phyloP scores from a whole-genome alignment of 306 rosid species.

The Corylus avellana region DNA sequence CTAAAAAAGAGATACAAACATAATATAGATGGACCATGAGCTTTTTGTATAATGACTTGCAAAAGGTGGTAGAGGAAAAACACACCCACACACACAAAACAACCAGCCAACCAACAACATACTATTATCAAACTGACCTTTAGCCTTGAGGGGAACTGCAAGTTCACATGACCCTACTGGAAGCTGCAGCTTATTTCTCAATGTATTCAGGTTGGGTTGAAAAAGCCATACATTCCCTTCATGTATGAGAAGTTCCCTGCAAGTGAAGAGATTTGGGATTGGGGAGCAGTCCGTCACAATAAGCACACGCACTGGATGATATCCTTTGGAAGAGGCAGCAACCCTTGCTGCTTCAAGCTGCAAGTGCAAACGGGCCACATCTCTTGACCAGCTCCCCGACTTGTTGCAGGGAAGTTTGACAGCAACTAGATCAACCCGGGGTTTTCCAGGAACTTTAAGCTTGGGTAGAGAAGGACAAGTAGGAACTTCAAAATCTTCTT shows the following conservation, averaged over 20 bases:
- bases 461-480: slow-evolving; percentile 73
- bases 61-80: slow-evolving; percentile 10
- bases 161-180: slow-evolving; percentile 87
- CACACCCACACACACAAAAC: not conserved
- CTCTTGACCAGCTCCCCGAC: slow-evolving; percentile 79
- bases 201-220: slow-evolving; percentile 53
- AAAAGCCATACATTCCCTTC: slow-evolving; percentile 82
- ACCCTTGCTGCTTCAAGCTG: slow-evolving; percentile 92
- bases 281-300: slow-evolving; percentile 77
- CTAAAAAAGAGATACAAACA: not conserved
- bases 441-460: slow-evolving; percentile 61
- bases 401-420: slow-evolving; percentile 83
- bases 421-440: slow-evolving; percentile 77
- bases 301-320: slow-evolving; percentile 61
- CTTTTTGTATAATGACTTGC: not conserved
- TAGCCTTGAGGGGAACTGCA: slow-evolving; percentile 76
- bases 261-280: slow-evolving; percentile 66
- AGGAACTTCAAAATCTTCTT: slow-evolving; percentile 85
- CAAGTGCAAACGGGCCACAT: slow-evolving; percentile 83
- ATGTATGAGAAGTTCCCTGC: slow-evolving; percentile 64
- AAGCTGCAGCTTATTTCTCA: slow-evolving; percentile 68
- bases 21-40: not conserved
- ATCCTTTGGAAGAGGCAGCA: slow-evolving; percentile 69
- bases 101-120: not conserved
- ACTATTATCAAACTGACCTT: slow-evolving; percentile 51